Conservation (phyloP, 345 rosid species). For the Boechera stricta region DNA sequence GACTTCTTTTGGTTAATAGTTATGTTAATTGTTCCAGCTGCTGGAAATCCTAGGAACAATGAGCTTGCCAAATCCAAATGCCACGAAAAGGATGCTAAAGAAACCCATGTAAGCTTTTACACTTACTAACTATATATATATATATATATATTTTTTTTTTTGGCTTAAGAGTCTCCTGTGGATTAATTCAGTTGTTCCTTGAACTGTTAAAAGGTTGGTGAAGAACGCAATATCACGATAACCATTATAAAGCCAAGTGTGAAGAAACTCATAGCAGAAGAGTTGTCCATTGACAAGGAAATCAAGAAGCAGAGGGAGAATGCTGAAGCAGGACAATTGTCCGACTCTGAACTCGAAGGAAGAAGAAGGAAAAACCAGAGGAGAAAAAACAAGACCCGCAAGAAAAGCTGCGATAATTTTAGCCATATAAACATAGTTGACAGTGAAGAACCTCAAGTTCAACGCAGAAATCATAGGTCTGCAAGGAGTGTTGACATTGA, state of each 20-base stretch:
- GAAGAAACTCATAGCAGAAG: conserved; percentile 94
- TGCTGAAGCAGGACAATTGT: conserved; percentile 53
- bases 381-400: conserved; percentile 56
- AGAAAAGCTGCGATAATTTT: conserved; percentile 60
- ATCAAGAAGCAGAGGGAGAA: conserved; percentile 49
- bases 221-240: conserved; percentile 50
- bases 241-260: conserved; percentile 68
- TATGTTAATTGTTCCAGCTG: conserved; percentile 45
- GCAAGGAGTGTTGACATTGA: conserved; percentile 56
- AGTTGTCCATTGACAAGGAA: conserved; percentile 60
- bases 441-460: conserved; percentile 46
- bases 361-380: conserved; percentile 56
- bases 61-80: conserved; percentile 47
- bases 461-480: conserved; percentile 44
- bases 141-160: not conserved
- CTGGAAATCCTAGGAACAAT: conserved; percentile 45
- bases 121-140: not conserved
- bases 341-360: conserved; percentile 56
- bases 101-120: conserved; percentile 53
- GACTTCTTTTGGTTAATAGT: conserved; percentile 15
- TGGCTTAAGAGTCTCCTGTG: conserved; percentile 2
- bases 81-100: conserved; percentile 50
- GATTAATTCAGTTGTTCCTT: conserved; percentile 38
- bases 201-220: conserved; percentile 55
- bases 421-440: conserved; percentile 49